Percentiles rank a stretch among this genome's conserved stretches.
Evolutionary conservation across 1,139 yeast species (phyloP).

Genomic region (Candida sp.): DNA sequence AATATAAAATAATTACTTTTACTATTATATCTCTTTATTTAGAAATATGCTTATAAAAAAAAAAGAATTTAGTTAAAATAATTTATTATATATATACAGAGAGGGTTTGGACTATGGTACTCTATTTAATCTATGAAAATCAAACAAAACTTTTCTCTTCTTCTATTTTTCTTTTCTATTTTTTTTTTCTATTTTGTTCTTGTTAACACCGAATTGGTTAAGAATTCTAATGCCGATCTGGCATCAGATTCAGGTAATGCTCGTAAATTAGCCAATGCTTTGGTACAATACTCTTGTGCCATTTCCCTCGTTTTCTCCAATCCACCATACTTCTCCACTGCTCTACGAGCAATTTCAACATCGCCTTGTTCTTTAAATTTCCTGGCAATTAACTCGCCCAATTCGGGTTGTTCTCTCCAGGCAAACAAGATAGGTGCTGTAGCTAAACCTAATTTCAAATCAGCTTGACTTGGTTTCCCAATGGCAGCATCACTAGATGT

Average conservation of each 20-base stretch:
- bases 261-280: slow-evolving; percentile 71
- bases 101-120: neutral
- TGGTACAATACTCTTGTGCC: slow-evolving; percentile 75
- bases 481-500: slow-evolving; percentile 77
- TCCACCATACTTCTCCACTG: slow-evolving; percentile 72
- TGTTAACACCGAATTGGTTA: slow-evolving; percentile 80
- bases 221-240: slow-evolving; percentile 78
- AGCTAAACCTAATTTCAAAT: slow-evolving; percentile 88
- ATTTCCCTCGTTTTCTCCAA: slow-evolving; percentile 71
- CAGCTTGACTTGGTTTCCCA: slow-evolving; percentile 97
- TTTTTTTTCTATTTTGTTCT: slow-evolving; percentile 55
- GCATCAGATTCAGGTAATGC: slow-evolving; percentile 86
- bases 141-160: neutral
- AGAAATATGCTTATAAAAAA: too few relatives aligned
- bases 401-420: slow-evolving; percentile 83
- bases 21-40: too few relatives aligned
- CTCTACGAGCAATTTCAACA: slow-evolving; percentile 70
- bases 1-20: too few relatives aligned
- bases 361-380: slow-evolving; percentile 83
- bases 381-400: slow-evolving; percentile 80
- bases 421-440: slow-evolving; percentile 97
- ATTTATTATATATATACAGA: neutral
- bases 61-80: neutral
- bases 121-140: neutral
- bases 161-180: neutral